A percentile compares a stretch with the other conserved stretches of the same genome.
These are phyloP conservation scores for Aureobasidium sp. DNA, from an alignment of 2,329 filamentous ascomycete species.

Conservation along the genomic window DNA sequence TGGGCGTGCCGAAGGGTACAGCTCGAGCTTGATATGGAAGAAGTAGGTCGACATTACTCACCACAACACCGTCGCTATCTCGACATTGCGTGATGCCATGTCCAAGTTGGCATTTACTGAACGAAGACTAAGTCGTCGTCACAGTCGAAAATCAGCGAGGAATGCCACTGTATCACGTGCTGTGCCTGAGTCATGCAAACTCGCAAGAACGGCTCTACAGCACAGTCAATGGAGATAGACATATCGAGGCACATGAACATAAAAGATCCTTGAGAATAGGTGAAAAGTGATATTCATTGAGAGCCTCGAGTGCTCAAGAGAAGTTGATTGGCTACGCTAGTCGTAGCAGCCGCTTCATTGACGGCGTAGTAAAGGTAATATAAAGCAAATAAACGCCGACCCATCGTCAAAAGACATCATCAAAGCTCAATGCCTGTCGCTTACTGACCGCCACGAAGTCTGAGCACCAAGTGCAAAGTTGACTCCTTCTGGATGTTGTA, in stretches of 20 bases:
- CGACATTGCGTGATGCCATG: conserved; percentile 16
- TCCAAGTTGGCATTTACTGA: not conserved
- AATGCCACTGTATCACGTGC: conserved; percentile 4
- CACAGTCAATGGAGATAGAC: not conserved
- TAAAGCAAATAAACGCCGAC: conserved; percentile 12
- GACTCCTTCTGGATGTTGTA: conserved; percentile 78
- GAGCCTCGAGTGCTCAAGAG: conserved; percentile 1
- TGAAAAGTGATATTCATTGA: not conserved
- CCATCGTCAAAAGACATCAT: conserved; percentile 15
- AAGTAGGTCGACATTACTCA: conserved; percentile 52
- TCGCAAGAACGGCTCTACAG: not conserved
- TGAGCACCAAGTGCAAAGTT: conserved; percentile 57
- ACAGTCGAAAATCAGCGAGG: not conserved
- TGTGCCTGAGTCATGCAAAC: conserved; percentile 5
- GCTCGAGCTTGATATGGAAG: conserved; percentile 56
- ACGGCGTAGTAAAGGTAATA: not conserved
- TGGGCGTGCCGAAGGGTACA: conserved; percentile 36
- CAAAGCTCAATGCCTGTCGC: conserved; percentile 6
- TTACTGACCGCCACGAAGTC: conserved; percentile 51
- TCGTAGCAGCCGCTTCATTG: conserved; percentile 5
- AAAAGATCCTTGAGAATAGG: not conserved
- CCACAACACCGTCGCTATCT: conserved; percentile 23
- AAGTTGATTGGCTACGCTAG: conserved; percentile 6
- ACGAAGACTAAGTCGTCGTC: not conserved
- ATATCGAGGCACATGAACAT: not conserved